These are phyloP conservation scores for Geosmithia putterillii DNA, from an alignment of 2,329 filamentous ascomycete genomes.

Conservation along the genomic window DNA sequence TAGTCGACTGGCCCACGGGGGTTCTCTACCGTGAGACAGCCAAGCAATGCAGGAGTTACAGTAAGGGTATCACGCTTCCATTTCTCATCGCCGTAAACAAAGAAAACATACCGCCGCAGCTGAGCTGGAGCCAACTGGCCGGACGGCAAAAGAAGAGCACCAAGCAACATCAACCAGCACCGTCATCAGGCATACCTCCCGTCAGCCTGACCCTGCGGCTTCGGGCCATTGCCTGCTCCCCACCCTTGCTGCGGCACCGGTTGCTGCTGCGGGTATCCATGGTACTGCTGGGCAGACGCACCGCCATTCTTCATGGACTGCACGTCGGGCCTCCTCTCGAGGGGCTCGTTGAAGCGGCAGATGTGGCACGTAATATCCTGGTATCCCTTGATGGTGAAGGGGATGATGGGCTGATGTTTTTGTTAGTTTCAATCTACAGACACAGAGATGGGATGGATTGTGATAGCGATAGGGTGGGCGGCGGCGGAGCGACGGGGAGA, in stretches of 20 bases:
- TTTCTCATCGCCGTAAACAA: neutral
- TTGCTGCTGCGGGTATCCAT: constrained; percentile 1
- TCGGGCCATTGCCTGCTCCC: neutral
- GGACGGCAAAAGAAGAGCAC: neutral
- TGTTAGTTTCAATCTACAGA: no score
- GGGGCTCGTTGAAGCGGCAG: constrained; percentile 63
- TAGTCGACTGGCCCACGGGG: no score
- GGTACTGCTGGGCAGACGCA: neutral
- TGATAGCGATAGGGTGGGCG: neutral
- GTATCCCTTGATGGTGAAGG: constrained; percentile 55
- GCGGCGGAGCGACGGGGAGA: constrained; percentile 4
- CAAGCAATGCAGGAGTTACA: no score
- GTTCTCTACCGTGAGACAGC: no score
- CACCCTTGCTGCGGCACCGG: neutral
- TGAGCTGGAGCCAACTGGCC: neutral
- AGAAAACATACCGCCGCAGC: neutral
- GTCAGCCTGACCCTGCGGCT: neutral
- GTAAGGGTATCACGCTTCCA: neutral
- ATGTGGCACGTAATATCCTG: constrained; percentile 62
- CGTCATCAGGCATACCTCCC: neutral
- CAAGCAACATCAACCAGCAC: neutral
- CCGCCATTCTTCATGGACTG: constrained; percentile 35
- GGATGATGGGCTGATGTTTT: constrained; percentile 48
- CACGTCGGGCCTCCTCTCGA: constrained; percentile 44
- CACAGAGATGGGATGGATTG: neutral